Evolutionary conservation across 2,329 filamentous ascomycete genomes (phyloP).

Genomic region (Ramularia collo-cygni): DNA sequence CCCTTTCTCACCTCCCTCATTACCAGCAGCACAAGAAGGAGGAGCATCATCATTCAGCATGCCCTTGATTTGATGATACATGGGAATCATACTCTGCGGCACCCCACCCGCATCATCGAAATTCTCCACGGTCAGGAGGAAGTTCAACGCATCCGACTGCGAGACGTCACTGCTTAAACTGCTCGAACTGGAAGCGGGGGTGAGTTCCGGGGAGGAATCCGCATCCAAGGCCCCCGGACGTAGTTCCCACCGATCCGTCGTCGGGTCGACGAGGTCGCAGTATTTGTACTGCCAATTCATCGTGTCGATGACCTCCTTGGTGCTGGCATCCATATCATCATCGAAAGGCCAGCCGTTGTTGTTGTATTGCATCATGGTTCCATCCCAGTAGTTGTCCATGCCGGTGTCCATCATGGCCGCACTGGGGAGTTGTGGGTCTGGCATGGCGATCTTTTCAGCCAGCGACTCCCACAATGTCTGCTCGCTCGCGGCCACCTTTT

Average conservation of each 20-base stretch:
- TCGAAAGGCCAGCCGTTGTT: no score
- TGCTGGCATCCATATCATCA: no score
- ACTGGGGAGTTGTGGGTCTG: conserved; percentile 1
- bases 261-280: conserved; percentile 8
- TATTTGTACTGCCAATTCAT: background rate
- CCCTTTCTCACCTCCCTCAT: conserved; percentile 9
- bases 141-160: conserved; percentile 22
- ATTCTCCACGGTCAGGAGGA: conserved; percentile 15
- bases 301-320: no score
- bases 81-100: conserved; percentile 15
- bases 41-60: conserved; percentile 16
- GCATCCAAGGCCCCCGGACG: conserved; percentile 14
- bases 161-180: conserved; percentile 39
- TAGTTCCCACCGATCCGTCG: conserved; percentile 10
- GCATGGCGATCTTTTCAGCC: conserved; percentile 22
- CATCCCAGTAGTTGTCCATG: background rate
- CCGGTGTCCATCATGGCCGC: conserved; percentile 2
- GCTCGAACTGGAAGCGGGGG: conserved; percentile 20
- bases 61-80: conserved; percentile 17
- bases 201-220: conserved; percentile 23
- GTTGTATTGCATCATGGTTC: no score
- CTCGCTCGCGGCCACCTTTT: no score
- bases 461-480: conserved; percentile 27
- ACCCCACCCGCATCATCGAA: conserved; percentile 13
- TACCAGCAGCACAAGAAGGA: no score